Base-by-base conservation (phyloP, 2,329 filamentous ascomycete genomes). In the Ilyonectria destructans region DNA sequence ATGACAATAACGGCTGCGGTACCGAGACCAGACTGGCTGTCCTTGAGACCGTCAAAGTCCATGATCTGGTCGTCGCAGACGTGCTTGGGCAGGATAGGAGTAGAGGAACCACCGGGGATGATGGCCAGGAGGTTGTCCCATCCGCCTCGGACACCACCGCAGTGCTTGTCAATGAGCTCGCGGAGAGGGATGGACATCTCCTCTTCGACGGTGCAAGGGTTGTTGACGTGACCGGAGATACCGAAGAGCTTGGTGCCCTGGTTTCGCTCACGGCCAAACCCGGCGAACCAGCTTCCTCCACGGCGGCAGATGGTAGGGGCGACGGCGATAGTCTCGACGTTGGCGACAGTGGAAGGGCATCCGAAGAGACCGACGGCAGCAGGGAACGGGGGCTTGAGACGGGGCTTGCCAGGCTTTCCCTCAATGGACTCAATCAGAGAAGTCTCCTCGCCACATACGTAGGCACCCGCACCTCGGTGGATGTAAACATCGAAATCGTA, bases 21-120 rank as follows among this genome's bases (percentile, higher is more conserved):
- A 75, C 96, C 96, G 15, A 99, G 92, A 89, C 96, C 96, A 69
- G 95, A 97, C 85, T 98, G 96, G 75, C 92, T 95, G 84, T 99
- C 96, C 89, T 99, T 99, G 76, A 99, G 90, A 10, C 93, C 95
- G 81, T 99, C 96, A 80, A 98, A 99, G 85, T 99, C 96, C 96
- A 99, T 99, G 62, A 99, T 85, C 83, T 98, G 96, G 77, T 97
- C 92, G 82, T 98, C 95, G 82, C 96, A 98, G 73, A 97, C 85
- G 72, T 83, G 84, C 87, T 96, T 97, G 75, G 96, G 96, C 58
- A 99, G 89, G 75, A 99, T 96, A 8, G 96, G 96, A 1, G 96
- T 99, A 9, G 96, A 99, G 2, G 95, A 98, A 73, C 96, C 96
- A 80, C 96, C 96, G 8, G 96, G 96, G 75, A 99, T 99, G 79